phyloP scores from a whole-genome alignment of 1,139 yeast genomes.

The Sugiyamaella neomexicana region DNA sequence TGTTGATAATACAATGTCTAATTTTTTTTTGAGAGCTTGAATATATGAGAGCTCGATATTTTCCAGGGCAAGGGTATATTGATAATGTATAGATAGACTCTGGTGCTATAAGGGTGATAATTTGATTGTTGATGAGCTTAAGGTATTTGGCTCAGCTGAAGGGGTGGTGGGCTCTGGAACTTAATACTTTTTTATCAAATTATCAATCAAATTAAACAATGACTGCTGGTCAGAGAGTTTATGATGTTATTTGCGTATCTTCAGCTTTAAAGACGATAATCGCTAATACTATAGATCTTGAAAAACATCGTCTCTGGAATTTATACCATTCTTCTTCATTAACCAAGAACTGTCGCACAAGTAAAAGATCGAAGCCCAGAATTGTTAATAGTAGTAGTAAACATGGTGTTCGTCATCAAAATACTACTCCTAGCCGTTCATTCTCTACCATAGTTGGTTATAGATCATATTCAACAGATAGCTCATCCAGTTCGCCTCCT shows the following conservation, averaged over 20 bases:
- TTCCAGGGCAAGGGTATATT: constrained; percentile 8
- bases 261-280: constrained; percentile 23
- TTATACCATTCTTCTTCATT: constrained; percentile 19
- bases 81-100: background rate
- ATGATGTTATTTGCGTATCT: constrained; percentile 27
- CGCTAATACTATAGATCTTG: constrained; percentile 10
- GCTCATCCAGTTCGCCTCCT: background rate
- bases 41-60: constrained; percentile 1
- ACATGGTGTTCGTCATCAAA: background rate
- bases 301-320: constrained; percentile 15
- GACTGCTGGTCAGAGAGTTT: constrained; percentile 24
- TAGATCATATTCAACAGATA: constrained; percentile 15
- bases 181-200: background rate
- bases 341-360: constrained; percentile 6
- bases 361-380: background rate
- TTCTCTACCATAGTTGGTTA: background rate
- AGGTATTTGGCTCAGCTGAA: background rate
- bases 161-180: too few species aligned
- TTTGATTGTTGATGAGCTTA: background rate
- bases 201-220: constrained; percentile 1
- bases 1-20: background rate
- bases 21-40: constrained; percentile 2
- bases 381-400: background rate
- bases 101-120: background rate
- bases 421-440: background rate